These are phyloP conservation scores for Penicillium manginii DNA, from an alignment of 495 filamentous ascomycete genomes.

Conservation along the genomic window DNA sequence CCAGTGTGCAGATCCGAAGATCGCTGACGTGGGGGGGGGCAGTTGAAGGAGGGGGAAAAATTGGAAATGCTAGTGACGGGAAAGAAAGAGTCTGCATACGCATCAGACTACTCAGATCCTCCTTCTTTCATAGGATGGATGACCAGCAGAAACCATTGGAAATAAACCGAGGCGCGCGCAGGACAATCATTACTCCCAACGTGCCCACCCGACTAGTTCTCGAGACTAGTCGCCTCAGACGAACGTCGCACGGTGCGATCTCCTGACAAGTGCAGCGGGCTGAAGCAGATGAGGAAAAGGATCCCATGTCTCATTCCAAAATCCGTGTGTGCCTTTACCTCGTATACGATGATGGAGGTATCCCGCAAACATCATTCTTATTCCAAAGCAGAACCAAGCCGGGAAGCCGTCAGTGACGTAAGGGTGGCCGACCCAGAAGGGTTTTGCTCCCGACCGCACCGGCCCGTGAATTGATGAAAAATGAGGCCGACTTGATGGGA, in stretches of 20 bases:
- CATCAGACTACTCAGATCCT: background rate
- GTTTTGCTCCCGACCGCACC: constrained; percentile 22
- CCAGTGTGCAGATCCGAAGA: constrained; percentile 31
- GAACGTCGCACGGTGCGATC: constrained; percentile 1
- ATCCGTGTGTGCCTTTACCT: too few species aligned
- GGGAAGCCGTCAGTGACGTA: constrained; percentile 37
- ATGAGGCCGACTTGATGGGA: too few species aligned
- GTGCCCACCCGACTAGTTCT: background rate
- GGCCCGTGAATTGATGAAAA: constrained; percentile 13
- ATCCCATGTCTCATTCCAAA: too few species aligned
- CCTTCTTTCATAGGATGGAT: background rate
- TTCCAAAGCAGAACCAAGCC: constrained; percentile 6
- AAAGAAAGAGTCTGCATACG: too few species aligned
- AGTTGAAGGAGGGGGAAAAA: background rate
- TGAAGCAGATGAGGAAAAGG: background rate
- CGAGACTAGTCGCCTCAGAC: background rate
- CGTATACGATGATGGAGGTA: too few species aligned
- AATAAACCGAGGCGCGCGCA: background rate
- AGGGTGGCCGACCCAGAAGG: constrained; percentile 17
- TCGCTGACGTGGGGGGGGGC: constrained; percentile 34
- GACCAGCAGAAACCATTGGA: too few species aligned
- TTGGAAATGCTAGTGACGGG: background rate
- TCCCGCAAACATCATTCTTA: constrained; percentile 21
- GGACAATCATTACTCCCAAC: background rate
- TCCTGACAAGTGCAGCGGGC: background rate